Evolutionary conservation across 768 basidiomycete species (phyloP).

Genomic region (Kwoniella sp.): DNA sequence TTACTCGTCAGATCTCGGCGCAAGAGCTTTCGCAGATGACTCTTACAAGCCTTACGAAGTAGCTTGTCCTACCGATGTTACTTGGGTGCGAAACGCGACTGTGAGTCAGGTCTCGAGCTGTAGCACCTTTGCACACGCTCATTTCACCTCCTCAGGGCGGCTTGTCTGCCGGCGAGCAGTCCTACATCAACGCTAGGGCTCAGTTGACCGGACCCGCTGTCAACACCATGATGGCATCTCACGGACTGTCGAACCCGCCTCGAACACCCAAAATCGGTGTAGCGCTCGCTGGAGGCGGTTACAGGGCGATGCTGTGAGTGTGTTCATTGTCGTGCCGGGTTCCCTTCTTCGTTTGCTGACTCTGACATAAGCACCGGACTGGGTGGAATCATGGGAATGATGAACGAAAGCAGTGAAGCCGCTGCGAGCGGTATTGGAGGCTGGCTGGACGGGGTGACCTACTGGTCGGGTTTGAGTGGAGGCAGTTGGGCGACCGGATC

Average conservation of each 20-base stretch:
- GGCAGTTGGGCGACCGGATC: conserved; percentile 53
- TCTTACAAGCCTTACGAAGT: conserved; percentile 41
- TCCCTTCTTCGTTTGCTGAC: not conserved
- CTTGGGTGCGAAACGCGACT: conserved; percentile 38
- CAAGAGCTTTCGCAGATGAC: conserved; percentile 4
- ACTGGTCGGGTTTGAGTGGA: conserved; percentile 59
- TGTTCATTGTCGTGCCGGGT: conserved; percentile 30
- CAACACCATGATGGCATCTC: conserved; percentile 20
- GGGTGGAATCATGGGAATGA: conserved; percentile 51
- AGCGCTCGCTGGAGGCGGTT: conserved; percentile 68
- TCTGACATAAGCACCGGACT: conserved; percentile 16
- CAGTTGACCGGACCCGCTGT: conserved; percentile 23
- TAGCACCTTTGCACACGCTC: not conserved
- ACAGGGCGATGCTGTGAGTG: conserved; percentile 64
- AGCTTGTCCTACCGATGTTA: conserved; percentile 34
- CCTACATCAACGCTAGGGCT: conserved; percentile 26
- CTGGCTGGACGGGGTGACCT: conserved; percentile 66
- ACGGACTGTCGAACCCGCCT: conserved; percentile 32
- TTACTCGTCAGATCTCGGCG: not conserved
- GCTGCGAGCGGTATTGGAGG: conserved; percentile 60
- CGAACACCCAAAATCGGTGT: conserved; percentile 48
- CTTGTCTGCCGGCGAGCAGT: conserved; percentile 26
- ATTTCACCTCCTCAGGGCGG: not conserved
- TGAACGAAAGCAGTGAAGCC: conserved; percentile 59
- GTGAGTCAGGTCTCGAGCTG: conserved; percentile 8